Percentiles rank a stretch among this genome's conserved stretches.
Conservation (phyloP, 768 basidiomycete genomes). For the Suillus paluster region DNA sequence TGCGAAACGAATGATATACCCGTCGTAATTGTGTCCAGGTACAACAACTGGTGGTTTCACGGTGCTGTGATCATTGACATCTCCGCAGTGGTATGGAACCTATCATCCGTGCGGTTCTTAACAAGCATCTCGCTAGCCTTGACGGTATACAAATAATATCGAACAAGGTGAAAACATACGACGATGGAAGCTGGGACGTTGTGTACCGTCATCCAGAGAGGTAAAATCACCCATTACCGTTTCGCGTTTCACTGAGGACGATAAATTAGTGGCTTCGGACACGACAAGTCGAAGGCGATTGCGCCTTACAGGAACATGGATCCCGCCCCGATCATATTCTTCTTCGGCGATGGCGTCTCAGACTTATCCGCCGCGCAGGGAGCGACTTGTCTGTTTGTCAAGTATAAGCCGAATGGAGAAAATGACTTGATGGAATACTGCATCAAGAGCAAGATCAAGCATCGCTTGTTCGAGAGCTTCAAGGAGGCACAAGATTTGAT, state of each 20-base stretch:
- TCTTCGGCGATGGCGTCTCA: constrained; percentile 98
- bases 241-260: not conserved
- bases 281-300: constrained; percentile 96
- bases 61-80: constrained; percentile 3
- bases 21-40: constrained; percentile 93
- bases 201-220: constrained; percentile 88
- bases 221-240: constrained; percentile 41
- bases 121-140: constrained; percentile 70
- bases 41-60: not conserved
- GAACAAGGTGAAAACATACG: constrained; percentile 78
- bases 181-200: constrained; percentile 79
- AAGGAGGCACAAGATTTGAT: constrained; percentile 61
- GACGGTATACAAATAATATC: constrained; percentile 89
- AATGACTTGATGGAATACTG: constrained; percentile 91
- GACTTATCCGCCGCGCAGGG: constrained; percentile 93
- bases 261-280: constrained; percentile 74
- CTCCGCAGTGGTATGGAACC: constrained; percentile 85
- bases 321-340: constrained; percentile 83
- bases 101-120: constrained; percentile 89
- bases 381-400: constrained; percentile 95
- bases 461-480: constrained; percentile 81
- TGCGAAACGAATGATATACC: constrained; percentile 83
- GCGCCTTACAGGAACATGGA: constrained; percentile 80
- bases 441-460: constrained; percentile 74
- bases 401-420: constrained; percentile 73